phyloP scores from a whole-genome alignment of 257 asterid genomes.

The Jaltomata sinuosa region DNA sequence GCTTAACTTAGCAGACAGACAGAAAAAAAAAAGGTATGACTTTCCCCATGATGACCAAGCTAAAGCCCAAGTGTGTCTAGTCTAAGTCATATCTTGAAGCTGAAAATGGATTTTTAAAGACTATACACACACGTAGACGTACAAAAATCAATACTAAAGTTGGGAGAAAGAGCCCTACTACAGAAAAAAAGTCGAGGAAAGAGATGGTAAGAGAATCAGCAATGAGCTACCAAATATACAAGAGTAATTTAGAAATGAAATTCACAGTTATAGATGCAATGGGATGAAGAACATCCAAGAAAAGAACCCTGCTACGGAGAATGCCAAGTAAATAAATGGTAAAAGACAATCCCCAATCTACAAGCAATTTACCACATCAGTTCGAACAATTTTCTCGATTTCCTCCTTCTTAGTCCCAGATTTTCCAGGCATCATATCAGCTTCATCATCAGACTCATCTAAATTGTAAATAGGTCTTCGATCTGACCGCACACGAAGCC shows the following conservation, averaged over 20 bases:
- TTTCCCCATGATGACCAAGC: not conserved
- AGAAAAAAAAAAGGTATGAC: not conserved
- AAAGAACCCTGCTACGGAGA: not conserved
- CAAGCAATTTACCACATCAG: slow-evolving; percentile 28
- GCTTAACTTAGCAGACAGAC: not conserved
- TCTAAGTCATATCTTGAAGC: not conserved
- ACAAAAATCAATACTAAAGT: not conserved
- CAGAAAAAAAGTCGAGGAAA: not conserved
- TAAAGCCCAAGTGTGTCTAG: not conserved
- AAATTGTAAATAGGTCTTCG: slow-evolving; percentile 69
- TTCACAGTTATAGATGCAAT: not conserved
- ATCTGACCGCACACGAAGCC: slow-evolving; percentile 71
- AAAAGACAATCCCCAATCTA: not conserved
- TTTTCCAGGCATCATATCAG: slow-evolving; percentile 18
- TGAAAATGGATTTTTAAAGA: not conserved
- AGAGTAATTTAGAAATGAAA: not conserved
- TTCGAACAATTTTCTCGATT: slow-evolving; percentile 22
- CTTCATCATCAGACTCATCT: slow-evolving; percentile 91
- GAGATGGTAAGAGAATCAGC: not conserved
- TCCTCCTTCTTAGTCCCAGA: slow-evolving; percentile 22
- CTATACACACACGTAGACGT: not conserved
- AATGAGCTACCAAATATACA: not conserved
- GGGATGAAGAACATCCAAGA: not conserved
- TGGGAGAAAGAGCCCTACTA: not conserved
- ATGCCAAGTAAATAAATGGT: not conserved